These are phyloP conservation scores for Nematocida sp. DNA, from an alignment of 371 early-diverging fungal genomes.

Conservation along the genomic window DNA sequence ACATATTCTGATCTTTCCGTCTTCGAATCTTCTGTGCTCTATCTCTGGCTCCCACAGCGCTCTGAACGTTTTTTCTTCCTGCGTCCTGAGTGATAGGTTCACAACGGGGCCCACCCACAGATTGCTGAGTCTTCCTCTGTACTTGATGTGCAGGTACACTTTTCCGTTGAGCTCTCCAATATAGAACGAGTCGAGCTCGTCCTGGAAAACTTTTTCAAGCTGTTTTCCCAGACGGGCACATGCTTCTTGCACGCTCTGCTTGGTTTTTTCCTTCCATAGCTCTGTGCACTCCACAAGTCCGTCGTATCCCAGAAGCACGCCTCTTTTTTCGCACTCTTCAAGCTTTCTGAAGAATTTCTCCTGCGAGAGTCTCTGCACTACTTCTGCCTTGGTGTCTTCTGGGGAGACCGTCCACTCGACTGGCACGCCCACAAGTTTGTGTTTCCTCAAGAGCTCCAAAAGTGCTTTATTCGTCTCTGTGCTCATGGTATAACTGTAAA, in stretches of 20 bases:
- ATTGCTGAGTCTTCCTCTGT: background rate
- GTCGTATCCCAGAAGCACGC: constrained; percentile 38
- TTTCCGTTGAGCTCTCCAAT: background rate
- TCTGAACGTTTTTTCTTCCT: constrained; percentile 9
- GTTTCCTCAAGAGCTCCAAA: constrained; percentile 1
- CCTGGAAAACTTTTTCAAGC: background rate
- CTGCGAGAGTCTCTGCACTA: background rate
- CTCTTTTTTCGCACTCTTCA: constrained; percentile 40
- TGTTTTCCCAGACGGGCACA: background rate
- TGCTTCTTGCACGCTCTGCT: background rate
- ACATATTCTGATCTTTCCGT: constrained; percentile 42
- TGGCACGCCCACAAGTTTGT: constrained; percentile 29
- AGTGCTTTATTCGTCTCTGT: background rate
- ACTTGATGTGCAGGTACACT: constrained; percentile 31
- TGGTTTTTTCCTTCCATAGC: background rate
- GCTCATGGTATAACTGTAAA: too few relatives aligned
- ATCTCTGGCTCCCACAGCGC: constrained; percentile 6
- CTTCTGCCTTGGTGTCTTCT: background rate
- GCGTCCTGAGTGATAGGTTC: background rate
- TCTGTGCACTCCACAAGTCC: constrained; percentile 31
- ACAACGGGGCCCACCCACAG: constrained; percentile 7
- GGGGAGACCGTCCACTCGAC: background rate
- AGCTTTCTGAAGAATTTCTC: constrained; percentile 18
- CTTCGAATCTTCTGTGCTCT: constrained; percentile 34
- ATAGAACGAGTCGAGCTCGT: constrained; percentile 16